Percentiles rank a stretch among this genome's conserved stretches.
Evolutionary conservation across 306 rosid genomes (phyloP).

Genomic region (Trichosanthes cucumerina): DNA sequence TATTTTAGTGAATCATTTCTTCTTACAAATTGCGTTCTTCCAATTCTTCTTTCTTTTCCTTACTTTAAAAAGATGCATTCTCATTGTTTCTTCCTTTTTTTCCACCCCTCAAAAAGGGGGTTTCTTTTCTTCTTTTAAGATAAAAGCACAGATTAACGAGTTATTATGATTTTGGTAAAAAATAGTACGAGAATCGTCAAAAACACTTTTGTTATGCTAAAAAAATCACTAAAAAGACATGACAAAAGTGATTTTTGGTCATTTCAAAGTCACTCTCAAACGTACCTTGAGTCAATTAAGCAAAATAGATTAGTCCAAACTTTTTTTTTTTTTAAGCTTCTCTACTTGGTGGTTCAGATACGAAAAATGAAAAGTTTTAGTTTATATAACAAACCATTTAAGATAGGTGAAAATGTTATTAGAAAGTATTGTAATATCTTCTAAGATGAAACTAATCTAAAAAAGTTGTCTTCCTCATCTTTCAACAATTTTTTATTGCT

Average conservation of each 20-base stretch:
- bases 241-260: too few species aligned
- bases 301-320: not conserved
- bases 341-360: too few species aligned
- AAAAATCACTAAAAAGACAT: not conserved
- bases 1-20: not conserved
- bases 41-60: not conserved
- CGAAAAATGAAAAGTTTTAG: not conserved
- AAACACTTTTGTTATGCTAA: too few species aligned
- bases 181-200: not conserved
- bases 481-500: not conserved
- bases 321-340: too few species aligned
- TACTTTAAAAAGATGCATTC: not conserved
- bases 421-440: too few species aligned
- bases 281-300: not conserved
- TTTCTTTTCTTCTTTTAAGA: not conserved
- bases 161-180: not conserved
- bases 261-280: too few species aligned
- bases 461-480: not conserved
- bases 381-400: not conserved
- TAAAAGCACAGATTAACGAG: not conserved
- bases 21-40: not conserved
- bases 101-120: too few species aligned
- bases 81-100: not conserved
- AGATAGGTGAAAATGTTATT: not conserved
- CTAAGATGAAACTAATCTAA: not conserved